Percentiles rank a stretch among this genome's conserved stretches.
Conservation (phyloP, 176 grass and related monocot species). For the Oropetium thomaeum region DNA sequence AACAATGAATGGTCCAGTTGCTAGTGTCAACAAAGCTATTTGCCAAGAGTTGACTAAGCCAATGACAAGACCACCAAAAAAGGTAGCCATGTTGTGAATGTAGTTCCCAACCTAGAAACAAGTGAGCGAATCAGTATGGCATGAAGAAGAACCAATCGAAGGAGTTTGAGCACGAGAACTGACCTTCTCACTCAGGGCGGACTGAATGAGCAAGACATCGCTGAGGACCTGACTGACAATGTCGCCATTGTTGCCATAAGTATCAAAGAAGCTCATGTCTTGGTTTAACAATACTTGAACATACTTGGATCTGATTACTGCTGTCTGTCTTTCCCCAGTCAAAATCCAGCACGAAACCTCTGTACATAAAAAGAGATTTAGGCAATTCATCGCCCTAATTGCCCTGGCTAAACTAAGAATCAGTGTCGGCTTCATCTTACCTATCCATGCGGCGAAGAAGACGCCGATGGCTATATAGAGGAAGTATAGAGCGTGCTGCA, state of each 20-base stretch:
- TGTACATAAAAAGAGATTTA: slow-evolving; percentile 42
- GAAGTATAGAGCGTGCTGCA: slow-evolving; percentile 88
- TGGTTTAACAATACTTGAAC: slow-evolving; percentile 93
- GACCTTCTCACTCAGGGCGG: slow-evolving; percentile 96
- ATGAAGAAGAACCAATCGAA: neutral
- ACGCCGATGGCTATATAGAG: slow-evolving; percentile 91
- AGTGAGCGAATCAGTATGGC: neutral
- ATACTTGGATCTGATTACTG: slow-evolving; percentile 92
- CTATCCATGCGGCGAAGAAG: slow-evolving; percentile 94
- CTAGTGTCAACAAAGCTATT: slow-evolving; percentile 88
- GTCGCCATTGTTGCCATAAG: slow-evolving; percentile 95
- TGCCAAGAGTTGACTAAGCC: slow-evolving; percentile 98
- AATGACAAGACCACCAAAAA: slow-evolving; percentile 92
- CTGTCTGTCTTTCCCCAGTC: slow-evolving; percentile 95
- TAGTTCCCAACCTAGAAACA: slow-evolving; percentile 86
- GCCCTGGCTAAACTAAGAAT: neutral
- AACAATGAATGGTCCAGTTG: slow-evolving; percentile 95
- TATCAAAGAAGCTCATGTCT: slow-evolving; percentile 99
- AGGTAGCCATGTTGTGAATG: slow-evolving; percentile 99
- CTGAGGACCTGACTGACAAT: slow-evolving; percentile 99
- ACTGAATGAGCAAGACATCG: slow-evolving; percentile 97
- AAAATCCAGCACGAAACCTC: slow-evolving; percentile 99
- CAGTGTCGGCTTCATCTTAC: slow-evolving; percentile 41
- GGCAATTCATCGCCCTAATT: neutral
- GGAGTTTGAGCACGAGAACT: slow-evolving; percentile 18